phyloP scores from a whole-genome alignment of 2,329 filamentous ascomycete genomes.

The Aspergillus hiratsukae region DNA sequence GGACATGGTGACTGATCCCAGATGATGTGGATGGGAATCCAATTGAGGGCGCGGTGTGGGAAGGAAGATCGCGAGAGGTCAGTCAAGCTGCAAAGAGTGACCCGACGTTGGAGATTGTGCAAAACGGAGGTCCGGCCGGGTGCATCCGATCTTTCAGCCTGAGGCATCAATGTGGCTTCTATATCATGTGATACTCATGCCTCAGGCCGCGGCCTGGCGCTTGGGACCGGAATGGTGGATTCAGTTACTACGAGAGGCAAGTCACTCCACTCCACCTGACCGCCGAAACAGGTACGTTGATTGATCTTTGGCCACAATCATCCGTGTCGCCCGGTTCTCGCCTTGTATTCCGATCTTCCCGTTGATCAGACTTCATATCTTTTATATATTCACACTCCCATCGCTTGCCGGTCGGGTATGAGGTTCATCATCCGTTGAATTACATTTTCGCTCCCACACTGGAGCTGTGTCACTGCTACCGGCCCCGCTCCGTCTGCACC shows the following conservation, averaged over 20 bases:
- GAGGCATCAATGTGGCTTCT: conserved; percentile 7
- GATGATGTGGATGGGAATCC: conserved; percentile 12
- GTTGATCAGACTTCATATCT: conserved; percentile 5
- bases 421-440: conserved; percentile 20
- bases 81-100: conserved; percentile 32
- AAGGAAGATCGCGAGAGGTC: conserved; percentile 19
- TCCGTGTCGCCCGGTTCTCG: conserved; percentile 10
- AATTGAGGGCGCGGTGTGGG: conserved; percentile 31
- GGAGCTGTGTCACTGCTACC: conserved; percentile 24
- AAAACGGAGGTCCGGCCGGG: conserved; percentile 34
- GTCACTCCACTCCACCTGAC: conserved; percentile 20
- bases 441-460: conserved; percentile 18
- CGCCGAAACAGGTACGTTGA: conserved; percentile 8
- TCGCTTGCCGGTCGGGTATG: conserved; percentile 16
- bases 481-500: conserved; percentile 28
- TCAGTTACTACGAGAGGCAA: neutral
- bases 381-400: conserved; percentile 3
- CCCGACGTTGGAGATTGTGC: conserved; percentile 38
- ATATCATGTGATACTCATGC: conserved; percentile 22
- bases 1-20: conserved; percentile 55
- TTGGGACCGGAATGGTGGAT: conserved; percentile 7
- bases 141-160: conserved; percentile 19
- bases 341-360: conserved; percentile 4
- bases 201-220: conserved; percentile 20
- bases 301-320: conserved; percentile 11